These are phyloP conservation scores for Rhodamnia rubescens DNA, from an alignment of 345 rosid genomes.

Conservation along the genomic window DNA sequence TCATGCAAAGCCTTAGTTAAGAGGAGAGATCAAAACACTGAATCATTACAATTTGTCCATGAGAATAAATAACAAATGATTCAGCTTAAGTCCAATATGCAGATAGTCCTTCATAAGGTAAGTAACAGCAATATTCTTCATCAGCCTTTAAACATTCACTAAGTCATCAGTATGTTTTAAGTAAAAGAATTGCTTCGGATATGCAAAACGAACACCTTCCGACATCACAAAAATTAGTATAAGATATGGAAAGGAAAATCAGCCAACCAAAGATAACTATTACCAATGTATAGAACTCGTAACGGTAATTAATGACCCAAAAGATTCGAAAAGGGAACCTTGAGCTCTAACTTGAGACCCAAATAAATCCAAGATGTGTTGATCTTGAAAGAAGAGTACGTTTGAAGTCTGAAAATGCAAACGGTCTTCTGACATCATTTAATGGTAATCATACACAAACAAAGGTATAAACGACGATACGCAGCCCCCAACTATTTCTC, in stretches of 20 bases:
- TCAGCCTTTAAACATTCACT: not conserved
- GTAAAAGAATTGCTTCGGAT: not conserved
- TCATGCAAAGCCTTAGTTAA: not conserved
- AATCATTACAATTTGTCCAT: not conserved
- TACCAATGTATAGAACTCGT: not conserved
- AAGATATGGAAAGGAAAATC: not conserved
- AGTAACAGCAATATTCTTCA: not conserved
- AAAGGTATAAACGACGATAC: not conserved
- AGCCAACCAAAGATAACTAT: not conserved
- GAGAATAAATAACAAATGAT: not conserved
- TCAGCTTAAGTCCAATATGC: not conserved
- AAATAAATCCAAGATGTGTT: not conserved
- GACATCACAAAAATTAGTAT: not conserved
- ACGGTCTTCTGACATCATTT: not conserved
- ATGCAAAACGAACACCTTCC: not conserved
- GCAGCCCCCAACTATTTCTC: not conserved
- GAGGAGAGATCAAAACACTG: not conserved
- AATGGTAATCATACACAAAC: not conserved
- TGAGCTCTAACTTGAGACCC: not conserved
- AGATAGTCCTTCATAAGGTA: not conserved
- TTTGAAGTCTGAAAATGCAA: not conserved
- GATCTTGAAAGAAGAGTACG: not conserved
- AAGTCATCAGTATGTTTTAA: not conserved
- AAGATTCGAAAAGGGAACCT: not conserved
- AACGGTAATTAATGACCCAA: not conserved